Evolutionary conservation across 257 asterid genomes (phyloP), one percentile per base, ranked within the genome.

Genomic region (Scutellaria minor): DNA sequence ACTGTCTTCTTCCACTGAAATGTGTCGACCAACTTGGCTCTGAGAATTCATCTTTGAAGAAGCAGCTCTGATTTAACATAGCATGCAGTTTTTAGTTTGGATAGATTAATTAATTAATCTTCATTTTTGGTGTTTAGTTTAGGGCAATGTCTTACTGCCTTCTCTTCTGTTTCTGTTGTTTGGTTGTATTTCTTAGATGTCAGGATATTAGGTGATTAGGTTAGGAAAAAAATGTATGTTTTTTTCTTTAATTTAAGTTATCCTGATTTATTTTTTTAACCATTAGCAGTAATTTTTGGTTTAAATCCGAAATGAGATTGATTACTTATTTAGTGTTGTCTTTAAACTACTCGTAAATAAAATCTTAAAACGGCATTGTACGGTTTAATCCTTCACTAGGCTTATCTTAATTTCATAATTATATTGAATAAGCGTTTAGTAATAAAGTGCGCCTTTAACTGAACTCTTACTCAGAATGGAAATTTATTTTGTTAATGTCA

Each of bases 1-100:
- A 85, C 53, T 91, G 96, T 63, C 22, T 93, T 58, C 83, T 87
- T 66, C 96, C 96, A 6, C 58, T n/a, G 39, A 72, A 76, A 45
- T 76, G 86, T 18, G 82, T 84, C 9, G 41, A 82, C 22, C 59
- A 83, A 14, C 56, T 85, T 31, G 54, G 66, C 40, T 44, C 46
- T 40, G 80, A 72, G 53, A 42, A 70, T n/a, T 15, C 77, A n/a
- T 15, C 9, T 31, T 6, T 65, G 77, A 72, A 64, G 47, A 67
- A 51, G 22, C 54, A 74, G 12, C 65, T 27, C 11, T 76, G 61
- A 76, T 69, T 13, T 42, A 8, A 67, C 13, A 5, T 10, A 37
- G 62, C 20, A 40, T 6, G 14, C 5, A 5, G 4, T 22, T 46
- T 56, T 44, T 55, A 14, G 61, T 40, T 18, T 18, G 0, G 18